Evolutionary conservation across 106 monocot species (phyloP), one percentile per base, ranked within the genome.

Genomic region (Dendrobium huoshanense): DNA sequence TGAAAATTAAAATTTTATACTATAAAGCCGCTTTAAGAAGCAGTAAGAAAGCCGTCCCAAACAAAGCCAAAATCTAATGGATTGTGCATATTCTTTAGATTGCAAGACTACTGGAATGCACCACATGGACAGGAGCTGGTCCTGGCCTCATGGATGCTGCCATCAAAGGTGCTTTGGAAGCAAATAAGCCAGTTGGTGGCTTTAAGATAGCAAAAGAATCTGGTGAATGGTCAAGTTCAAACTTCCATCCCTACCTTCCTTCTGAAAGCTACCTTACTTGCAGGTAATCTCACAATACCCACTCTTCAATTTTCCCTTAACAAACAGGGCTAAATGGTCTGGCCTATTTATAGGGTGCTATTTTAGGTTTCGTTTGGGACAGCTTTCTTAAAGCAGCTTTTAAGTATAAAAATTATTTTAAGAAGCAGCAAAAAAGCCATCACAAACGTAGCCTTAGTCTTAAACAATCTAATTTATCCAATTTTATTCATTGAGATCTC

Each of bases 91-190:
- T 44, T 75, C 0, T 20, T 22, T 84, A 96, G 94, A 49, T 88
- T 42, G 96, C 94, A 44, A 90, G 58, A 16, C 87, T 94, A 58
- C 83, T 96, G 5, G 90, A 92, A 77, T 94, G 96, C 87, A 94
- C 96, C 41, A 96, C 96, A 55, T 96, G 96, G 96, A 88, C 89
- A 31, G 96, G 96, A 85, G 92, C 89, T 20, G 96, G 96, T 31
- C 92, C 96, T n/a, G 96, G 96, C 54, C 85, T 96, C 49, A 96
- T 96, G 96, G 96, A 96, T 86, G 96, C 96, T 16, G 92, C 85
- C 79, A 80, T 79, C 54, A 84, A 83, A 87, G 96, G 96, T 44
- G 90, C 94, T 43, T 80, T 96, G 45, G 85, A 90, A 65, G 92
- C 91, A 75, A 85, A 86, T 20, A 94, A 90, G 29, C 92, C 94